Conservation (phyloP, 2,329 filamentous ascomycete species). For the Fusarium beomiforme region DNA sequence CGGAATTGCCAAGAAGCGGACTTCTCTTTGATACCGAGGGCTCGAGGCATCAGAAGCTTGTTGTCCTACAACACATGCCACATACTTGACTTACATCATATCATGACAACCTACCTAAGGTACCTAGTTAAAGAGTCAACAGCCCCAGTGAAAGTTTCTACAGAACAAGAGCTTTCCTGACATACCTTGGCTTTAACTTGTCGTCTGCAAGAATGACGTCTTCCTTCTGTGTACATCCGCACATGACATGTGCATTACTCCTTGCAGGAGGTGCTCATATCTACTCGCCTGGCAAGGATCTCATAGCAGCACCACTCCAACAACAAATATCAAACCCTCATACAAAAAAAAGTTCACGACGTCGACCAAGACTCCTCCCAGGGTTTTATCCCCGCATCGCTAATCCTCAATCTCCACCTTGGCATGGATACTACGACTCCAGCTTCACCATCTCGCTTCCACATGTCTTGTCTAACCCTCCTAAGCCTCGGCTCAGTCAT, state of each 20-base stretch:
- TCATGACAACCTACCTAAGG: not conserved
- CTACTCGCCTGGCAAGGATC: not conserved
- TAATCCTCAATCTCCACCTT: slow-evolving; percentile 26
- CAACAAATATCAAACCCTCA: not conserved
- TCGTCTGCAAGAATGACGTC: not conserved
- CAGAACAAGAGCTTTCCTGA: not conserved
- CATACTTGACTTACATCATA: not conserved
- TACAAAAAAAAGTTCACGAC: slow-evolving; percentile 18
- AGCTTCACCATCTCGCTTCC: slow-evolving; percentile 10
- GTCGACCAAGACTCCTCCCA: slow-evolving; percentile 21
- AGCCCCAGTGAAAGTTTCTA: not conserved
- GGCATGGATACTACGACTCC: not conserved
- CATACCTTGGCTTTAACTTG: not conserved
- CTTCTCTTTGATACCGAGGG: not conserved
- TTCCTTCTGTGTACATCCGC: not conserved
- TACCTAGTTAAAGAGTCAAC: not conserved
- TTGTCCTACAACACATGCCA: not conserved
- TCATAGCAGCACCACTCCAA: not conserved
- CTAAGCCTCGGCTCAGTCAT: slow-evolving; percentile 23
- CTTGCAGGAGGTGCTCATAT: slow-evolving; percentile 9
- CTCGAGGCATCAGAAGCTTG: not conserved
- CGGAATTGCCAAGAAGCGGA: slow-evolving; percentile 18
- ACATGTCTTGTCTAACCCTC: slow-evolving; percentile 13
- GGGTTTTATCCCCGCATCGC: slow-evolving; percentile 20
- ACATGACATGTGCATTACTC: not conserved